Conservation (phyloP, 176 grass and related monocot species). For the Chloris gayana region DNA sequence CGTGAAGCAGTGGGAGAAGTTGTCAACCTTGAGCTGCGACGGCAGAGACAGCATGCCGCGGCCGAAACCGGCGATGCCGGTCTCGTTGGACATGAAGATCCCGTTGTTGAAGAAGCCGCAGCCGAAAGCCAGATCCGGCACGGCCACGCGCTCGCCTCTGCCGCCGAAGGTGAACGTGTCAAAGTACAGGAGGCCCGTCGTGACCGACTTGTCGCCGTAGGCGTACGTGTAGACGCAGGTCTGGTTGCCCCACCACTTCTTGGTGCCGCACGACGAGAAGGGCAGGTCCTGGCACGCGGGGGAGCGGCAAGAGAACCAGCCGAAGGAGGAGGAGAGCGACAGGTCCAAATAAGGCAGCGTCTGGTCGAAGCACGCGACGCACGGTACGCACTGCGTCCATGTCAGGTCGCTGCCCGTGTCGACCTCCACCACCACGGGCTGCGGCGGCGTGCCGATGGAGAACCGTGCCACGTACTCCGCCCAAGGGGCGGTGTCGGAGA, state of each 20-base stretch:
- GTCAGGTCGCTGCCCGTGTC: constrained; percentile 67
- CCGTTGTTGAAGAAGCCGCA: constrained; percentile 43
- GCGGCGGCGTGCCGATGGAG: constrained; percentile 53
- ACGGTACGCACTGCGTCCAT: constrained; percentile 54
- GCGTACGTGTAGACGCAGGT: constrained; percentile 27
- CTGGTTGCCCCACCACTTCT: background rate
- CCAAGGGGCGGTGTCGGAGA: background rate
- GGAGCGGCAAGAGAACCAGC: constrained; percentile 17
- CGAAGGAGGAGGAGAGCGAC: constrained; percentile 34
- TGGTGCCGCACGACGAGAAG: background rate
- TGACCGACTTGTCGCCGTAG: constrained; percentile 38
- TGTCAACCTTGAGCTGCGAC: constrained; percentile 47
- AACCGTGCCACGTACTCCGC: constrained; percentile 55
- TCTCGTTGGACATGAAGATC: constrained; percentile 39
- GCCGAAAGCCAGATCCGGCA: constrained; percentile 44
- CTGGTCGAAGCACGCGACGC: constrained; percentile 42
- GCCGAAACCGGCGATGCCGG: constrained; percentile 49
- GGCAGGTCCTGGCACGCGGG: constrained; percentile 2
- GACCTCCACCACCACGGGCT: constrained; percentile 42
- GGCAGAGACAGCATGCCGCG: constrained; percentile 43
- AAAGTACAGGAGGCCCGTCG: constrained; percentile 9
- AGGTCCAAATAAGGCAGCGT: constrained; percentile 20
- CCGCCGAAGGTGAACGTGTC: constrained; percentile 46
- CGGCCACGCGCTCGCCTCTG: background rate
- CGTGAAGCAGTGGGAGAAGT: constrained; percentile 65